Evolutionary conservation across 106 monocot species (phyloP), one percentile per base, ranked within the genome.

Genomic region (Agapanthus africanus): DNA sequence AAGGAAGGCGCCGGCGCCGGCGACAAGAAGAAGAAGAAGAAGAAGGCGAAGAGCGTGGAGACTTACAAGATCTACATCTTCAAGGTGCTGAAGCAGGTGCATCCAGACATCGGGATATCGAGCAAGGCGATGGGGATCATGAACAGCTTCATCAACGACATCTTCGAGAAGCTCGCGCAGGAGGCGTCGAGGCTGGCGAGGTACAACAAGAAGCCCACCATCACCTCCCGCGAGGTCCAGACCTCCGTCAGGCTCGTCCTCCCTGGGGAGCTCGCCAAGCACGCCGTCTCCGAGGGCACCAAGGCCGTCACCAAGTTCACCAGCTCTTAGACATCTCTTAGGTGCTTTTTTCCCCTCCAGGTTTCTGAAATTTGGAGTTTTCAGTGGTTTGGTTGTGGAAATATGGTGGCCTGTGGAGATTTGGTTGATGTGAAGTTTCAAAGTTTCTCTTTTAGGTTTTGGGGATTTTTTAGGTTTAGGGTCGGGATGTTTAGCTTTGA

Each of bases 11-110:
- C n/a, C n/a, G n/a, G n/a, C n/a, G n/a, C n/a, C n/a, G n/a, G n/a
- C n/a, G n/a, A n/a, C n/a, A n/a, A n/a, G n/a, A n/a, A n/a, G n/a
- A n/a, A n/a, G n/a, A n/a, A n/a, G n/a, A n/a, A n/a, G 70, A 80
- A 61, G 81, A 51, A 59, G 33, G 82, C 77, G 86, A 83, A 84
- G 76, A 34, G 40, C 16, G 40, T 15, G 27, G 94, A 94, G 82
- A 90, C 94, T 1, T 94, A 94, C 87, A 94, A 94, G 85, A 94
- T 90, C 78, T 94, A 94, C 87, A 94, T 94, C 72, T 94, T 94
- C 87, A 95, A 95, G 88, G 94, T 95, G 15, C 57, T 95, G 46
- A 95, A 95, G 79, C 94, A 95, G 85, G 94, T 95, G 4, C 95
- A 91, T 67, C 95, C 91, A 10, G 95, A 95, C 73, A 91, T 95